phyloP scores from a whole-genome alignment of 805 yeast genomes.

The Zygotorulaspora chibaensis region DNA sequence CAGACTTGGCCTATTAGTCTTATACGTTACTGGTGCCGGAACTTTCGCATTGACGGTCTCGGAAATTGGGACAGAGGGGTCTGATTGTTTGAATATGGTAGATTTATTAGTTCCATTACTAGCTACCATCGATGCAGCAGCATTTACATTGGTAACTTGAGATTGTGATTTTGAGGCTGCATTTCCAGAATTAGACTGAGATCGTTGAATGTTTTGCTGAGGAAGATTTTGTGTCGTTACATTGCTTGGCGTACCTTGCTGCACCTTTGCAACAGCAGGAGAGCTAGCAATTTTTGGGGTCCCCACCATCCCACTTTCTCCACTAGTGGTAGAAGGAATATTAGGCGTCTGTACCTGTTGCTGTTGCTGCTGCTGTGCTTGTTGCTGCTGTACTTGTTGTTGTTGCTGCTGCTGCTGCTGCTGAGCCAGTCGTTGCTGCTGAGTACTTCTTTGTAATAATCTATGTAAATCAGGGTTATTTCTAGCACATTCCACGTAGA shows the following conservation, averaged over 20 bases:
- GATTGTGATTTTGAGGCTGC: slow-evolving; percentile 21
- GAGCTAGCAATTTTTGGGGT: slow-evolving; percentile 3
- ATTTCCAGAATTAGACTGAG: slow-evolving; percentile 22
- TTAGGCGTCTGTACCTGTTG: slow-evolving; percentile 10
- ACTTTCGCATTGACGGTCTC: slow-evolving; percentile 60
- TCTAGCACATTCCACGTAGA: slow-evolving; percentile 35
- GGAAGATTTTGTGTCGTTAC: slow-evolving; percentile 14
- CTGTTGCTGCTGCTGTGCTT: slow-evolving; percentile 16
- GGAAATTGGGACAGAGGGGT: slow-evolving; percentile 69
- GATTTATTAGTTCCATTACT: slow-evolving; percentile 23
- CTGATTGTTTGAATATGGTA: slow-evolving; percentile 39
- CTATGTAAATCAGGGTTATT: slow-evolving; percentile 32
- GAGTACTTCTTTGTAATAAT: slow-evolving; percentile 28
- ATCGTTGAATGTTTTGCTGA: slow-evolving; percentile 16
- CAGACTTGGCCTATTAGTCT: slow-evolving; percentile 73
- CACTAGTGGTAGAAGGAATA: background rate
- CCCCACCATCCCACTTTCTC: slow-evolving; percentile 4
- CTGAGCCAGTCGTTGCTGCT: slow-evolving; percentile 22
- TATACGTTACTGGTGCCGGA: slow-evolving; percentile 60
- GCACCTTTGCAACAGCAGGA: slow-evolving; percentile 8
- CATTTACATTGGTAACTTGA: slow-evolving; percentile 46
- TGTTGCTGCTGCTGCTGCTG: slow-evolving; percentile 18
- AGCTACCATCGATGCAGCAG: slow-evolving; percentile 43
- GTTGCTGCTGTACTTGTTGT: slow-evolving; percentile 18
- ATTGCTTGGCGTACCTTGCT: slow-evolving; percentile 11